Percentiles rank a stretch among this genome's conserved stretches.
Conservation (phyloP, 1,284 basidiomycete genomes). For the Ceratobasidium sp. region DNA sequence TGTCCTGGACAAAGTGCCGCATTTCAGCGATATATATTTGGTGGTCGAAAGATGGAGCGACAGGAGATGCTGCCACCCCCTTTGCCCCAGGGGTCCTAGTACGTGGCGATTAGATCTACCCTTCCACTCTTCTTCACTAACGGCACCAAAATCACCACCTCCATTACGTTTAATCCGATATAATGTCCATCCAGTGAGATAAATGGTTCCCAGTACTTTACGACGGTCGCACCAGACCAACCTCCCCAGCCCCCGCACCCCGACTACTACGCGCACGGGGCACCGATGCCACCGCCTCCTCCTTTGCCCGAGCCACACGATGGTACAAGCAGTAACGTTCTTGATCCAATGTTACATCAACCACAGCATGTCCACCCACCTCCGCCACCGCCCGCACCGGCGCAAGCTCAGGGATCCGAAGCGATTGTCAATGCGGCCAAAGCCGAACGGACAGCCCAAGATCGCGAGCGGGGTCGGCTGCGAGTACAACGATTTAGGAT, state of each 20-base stretch:
- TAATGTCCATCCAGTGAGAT: slow-evolving; percentile 35
- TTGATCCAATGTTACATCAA: slow-evolving; percentile 41
- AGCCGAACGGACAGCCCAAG: slow-evolving; percentile 42
- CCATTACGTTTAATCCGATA: slow-evolving; percentile 41
- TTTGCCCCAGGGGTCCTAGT: slow-evolving; percentile 24
- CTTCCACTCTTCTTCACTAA: slow-evolving; percentile 28
- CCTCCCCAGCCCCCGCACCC: slow-evolving; percentile 25
- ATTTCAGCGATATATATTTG: slow-evolving; percentile 7
- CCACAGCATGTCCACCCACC: slow-evolving; percentile 1
- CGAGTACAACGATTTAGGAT: slow-evolving; percentile 37
- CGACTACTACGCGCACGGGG: slow-evolving; percentile 27
- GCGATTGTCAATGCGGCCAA: slow-evolving; percentile 43
- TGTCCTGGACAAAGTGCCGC: slow-evolving; percentile 16
- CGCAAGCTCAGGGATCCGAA: slow-evolving; percentile 25
- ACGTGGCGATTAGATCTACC: slow-evolving; percentile 28
- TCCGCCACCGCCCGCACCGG: not conserved
- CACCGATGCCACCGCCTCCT: slow-evolving; percentile 38
- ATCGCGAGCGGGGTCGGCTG: slow-evolving; percentile 43
- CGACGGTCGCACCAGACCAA: slow-evolving; percentile 22
- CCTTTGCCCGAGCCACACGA: slow-evolving; percentile 43
- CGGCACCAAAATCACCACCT: slow-evolving; percentile 14
- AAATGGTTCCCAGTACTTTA: slow-evolving; percentile 38
- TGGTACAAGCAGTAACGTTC: slow-evolving; percentile 43
- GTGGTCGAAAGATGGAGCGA: slow-evolving; percentile 18
- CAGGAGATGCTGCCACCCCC: slow-evolving; percentile 34